A percentile compares a stretch with the other conserved stretches of the same genome.
Conservation (phyloP, 2,329 filamentous ascomycete genomes). For the Juglanconis oblonga region DNA sequence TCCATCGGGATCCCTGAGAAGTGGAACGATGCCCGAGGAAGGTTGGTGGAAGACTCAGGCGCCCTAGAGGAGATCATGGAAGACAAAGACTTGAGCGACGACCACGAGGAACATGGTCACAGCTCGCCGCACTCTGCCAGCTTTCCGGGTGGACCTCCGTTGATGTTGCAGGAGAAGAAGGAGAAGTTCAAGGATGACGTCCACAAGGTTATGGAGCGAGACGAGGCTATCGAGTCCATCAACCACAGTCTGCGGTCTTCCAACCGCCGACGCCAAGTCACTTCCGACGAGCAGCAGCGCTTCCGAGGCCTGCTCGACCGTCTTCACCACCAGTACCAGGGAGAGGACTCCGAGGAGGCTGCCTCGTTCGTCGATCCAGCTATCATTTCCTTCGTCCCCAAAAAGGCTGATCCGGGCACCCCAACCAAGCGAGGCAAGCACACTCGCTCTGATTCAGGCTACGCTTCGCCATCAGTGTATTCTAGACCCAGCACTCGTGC, state of each 20-base stretch:
- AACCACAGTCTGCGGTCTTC: background rate
- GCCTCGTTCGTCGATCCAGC: constrained; percentile 1
- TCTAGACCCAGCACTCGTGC: constrained; percentile 2
- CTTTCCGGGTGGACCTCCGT: background rate
- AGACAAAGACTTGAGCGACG: background rate
- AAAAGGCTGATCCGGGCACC: background rate
- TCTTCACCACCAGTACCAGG: background rate
- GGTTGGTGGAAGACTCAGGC: background rate
- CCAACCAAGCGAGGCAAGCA: background rate
- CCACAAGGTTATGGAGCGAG: background rate
- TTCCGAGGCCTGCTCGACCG: constrained; percentile 13
- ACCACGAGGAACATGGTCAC: background rate
- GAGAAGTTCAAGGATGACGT: background rate
- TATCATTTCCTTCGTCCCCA: constrained; percentile 1
- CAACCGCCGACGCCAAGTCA: background rate
- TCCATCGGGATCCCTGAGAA: background rate
- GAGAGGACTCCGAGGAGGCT: background rate
- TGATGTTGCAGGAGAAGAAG: background rate
- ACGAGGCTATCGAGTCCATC: constrained; percentile 9
- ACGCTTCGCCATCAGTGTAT: constrained; percentile 1
- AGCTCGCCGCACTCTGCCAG: background rate
- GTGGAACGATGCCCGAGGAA: background rate
- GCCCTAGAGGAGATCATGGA: background rate
- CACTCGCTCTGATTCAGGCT: constrained; percentile 11
- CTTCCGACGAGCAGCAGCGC: constrained; percentile 8